Evolutionary conservation across 164 flowering plant genomes (phyloP).

Genomic region (grape (Vitis vinifera)): ASM3070453v1 NC_081810.1:3319001-3319500

Average conservation of each 20-base stretch:
- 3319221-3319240: constrained; percentile 5
- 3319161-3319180: neutral
- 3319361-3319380: constrained; percentile 54
- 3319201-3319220: neutral
- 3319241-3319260: constrained; percentile 16
- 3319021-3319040: neutral
- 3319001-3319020: neutral
- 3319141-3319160: too few relatives aligned
- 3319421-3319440: constrained; percentile 57
- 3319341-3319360: constrained; percentile 58
- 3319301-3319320: constrained; percentile 48
- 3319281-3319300: constrained; percentile 39
- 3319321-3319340: constrained; percentile 61
- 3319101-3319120: too few relatives aligned
- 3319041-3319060: too few relatives aligned
- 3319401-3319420: constrained; percentile 43
- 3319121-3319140: too few relatives aligned
- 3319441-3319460: constrained; percentile 71
- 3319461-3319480: constrained; percentile 62
- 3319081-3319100: too few relatives aligned
- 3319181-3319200: neutral
- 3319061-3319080: too few relatives aligned
- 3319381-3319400: constrained; percentile 54
- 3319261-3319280: constrained; percentile 42
- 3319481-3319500: constrained; percentile 41